A percentile compares a stretch with the other conserved stretches of the same genome.
Evolutionary conservation across 129 eudicot species (phyloP).

Genomic region (Flaveria ramosissima): DNA sequence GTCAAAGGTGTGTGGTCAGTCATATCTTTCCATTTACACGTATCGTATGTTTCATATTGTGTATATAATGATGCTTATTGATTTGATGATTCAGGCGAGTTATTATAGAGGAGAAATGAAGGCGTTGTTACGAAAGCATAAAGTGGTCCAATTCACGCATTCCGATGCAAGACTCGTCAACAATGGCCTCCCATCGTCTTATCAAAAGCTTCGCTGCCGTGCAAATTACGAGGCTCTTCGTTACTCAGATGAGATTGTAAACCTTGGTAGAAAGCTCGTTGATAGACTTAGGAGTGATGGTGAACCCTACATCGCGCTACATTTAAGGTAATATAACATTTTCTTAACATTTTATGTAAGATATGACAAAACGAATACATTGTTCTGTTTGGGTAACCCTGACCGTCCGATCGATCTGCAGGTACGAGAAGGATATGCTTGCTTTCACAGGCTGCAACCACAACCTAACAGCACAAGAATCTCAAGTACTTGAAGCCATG

Average conservation of each 20-base stretch:
- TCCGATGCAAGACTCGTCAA: conserved; percentile 87
- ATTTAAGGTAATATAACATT: conserved; percentile 54
- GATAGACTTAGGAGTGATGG: conserved; percentile 51
- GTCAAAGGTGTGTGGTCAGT: conserved; percentile 62
- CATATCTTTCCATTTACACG: neutral
- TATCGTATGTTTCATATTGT: neutral
- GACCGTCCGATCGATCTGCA: conserved; percentile 1
- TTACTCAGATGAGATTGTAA: conserved; percentile 70
- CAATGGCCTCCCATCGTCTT: conserved; percentile 64
- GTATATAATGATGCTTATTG: neutral
- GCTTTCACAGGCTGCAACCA: conserved; percentile 96
- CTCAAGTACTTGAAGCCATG: conserved; percentile 70
- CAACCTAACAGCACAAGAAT: conserved; percentile 61
- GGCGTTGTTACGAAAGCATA: conserved; percentile 56
- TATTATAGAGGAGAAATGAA: conserved; percentile 76
- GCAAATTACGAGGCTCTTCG: conserved; percentile 77
- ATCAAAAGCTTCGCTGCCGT: conserved; percentile 85
- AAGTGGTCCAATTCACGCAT: conserved; percentile 80
- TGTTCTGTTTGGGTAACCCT: neutral
- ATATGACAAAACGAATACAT: neutral
- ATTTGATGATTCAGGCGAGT: conserved; percentile 41
- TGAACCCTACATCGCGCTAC: conserved; percentile 77
- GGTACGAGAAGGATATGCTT: conserved; percentile 94
- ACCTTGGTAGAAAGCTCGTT: conserved; percentile 58
- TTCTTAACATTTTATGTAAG: neutral